Evolutionary conservation across 495 filamentous ascomycete species (phyloP).

Genomic region (Annulohypoxylon stygium): DNA sequence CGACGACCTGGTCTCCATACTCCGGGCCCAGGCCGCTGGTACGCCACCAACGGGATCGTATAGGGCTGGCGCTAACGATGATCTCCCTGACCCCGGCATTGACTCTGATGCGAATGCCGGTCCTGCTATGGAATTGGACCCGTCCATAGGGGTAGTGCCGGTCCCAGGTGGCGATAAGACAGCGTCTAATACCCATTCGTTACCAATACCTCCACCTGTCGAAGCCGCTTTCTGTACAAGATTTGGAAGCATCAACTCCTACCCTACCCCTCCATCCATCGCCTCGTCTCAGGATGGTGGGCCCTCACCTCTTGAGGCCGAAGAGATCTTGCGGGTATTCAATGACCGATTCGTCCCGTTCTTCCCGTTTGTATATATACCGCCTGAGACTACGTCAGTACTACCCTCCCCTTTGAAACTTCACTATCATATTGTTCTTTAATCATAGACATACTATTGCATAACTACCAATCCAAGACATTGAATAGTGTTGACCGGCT

Average conservation of each 20-base stretch:
- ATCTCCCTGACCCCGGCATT: conserved; percentile 20
- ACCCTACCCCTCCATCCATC: conserved; percentile 42
- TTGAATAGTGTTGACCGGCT: conserved; percentile 9
- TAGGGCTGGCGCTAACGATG: conserved; percentile 17
- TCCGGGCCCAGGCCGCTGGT: conserved; percentile 52
- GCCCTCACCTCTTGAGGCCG: conserved; percentile 43
- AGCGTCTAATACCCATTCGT: conserved; percentile 8
- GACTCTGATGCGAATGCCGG: conserved; percentile 20
- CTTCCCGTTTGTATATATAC: conserved; percentile 53
- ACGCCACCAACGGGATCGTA: conserved; percentile 22
- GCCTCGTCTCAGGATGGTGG: conserved; percentile 35
- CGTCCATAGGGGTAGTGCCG: conserved; percentile 20
- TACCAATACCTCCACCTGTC: conserved; percentile 28
- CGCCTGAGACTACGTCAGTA: conserved; percentile 47
- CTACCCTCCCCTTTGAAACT: not conserved
- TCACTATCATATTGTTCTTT: not conserved
- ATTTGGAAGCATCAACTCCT: conserved; percentile 32
- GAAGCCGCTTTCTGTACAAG: conserved; percentile 13
- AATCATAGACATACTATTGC: not conserved
- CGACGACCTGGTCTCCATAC: conserved; percentile 59
- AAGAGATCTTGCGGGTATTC: conserved; percentile 48
- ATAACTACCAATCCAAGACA: not conserved
- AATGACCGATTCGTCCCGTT: conserved; percentile 48
- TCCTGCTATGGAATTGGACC: conserved; percentile 26
- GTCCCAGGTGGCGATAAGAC: conserved; percentile 12